Evolutionary conservation across 208 protist species (phyloP).

Genomic region (Leishmania aethiopica): DNA sequence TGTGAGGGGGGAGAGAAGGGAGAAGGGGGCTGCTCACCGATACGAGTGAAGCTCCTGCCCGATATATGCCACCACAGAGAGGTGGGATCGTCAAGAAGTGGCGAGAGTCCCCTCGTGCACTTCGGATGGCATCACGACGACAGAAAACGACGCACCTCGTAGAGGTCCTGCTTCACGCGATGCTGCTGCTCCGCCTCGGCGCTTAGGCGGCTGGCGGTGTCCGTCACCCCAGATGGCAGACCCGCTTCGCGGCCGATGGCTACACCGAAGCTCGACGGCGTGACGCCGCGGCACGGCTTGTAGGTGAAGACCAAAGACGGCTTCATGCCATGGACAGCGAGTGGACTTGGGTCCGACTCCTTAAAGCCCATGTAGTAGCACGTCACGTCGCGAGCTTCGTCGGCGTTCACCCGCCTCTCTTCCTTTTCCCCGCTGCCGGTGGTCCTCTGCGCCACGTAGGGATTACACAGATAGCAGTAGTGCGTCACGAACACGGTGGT

Average conservation of each 20-base stretch:
- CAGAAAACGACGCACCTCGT: slow-evolving; percentile 30
- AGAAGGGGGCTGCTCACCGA: background rate
- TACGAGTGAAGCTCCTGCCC: background rate
- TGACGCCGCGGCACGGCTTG: slow-evolving; percentile 77
- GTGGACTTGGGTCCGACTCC: slow-evolving; percentile 2
- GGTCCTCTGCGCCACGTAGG: slow-evolving; percentile 38
- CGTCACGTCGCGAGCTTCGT: slow-evolving; percentile 30
- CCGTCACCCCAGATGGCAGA: slow-evolving; percentile 71
- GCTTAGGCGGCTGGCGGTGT: slow-evolving; percentile 57
- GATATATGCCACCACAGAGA: background rate
- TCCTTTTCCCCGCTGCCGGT: background rate
- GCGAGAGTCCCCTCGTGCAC: background rate
- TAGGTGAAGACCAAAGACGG: slow-evolving; percentile 80
- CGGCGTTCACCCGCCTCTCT: background rate
- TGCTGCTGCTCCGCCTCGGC: slow-evolving; percentile 52
- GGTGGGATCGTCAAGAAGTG: background rate
- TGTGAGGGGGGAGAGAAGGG: background rate
- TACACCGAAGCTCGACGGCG: slow-evolving; percentile 92
- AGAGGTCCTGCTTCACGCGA: slow-evolving; percentile 27
- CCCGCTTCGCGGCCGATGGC: slow-evolving; percentile 86
- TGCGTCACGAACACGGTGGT: slow-evolving; percentile 97
- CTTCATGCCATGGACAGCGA: slow-evolving; percentile 8
- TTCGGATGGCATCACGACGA: background rate
- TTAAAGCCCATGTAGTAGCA: slow-evolving; percentile 90
- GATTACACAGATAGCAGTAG: slow-evolving; percentile 86